Evolutionary conservation across 257 asterid genomes (phyloP), one percentile per base, ranked within the genome.

Genomic region (Jasminum sambac): DNA sequence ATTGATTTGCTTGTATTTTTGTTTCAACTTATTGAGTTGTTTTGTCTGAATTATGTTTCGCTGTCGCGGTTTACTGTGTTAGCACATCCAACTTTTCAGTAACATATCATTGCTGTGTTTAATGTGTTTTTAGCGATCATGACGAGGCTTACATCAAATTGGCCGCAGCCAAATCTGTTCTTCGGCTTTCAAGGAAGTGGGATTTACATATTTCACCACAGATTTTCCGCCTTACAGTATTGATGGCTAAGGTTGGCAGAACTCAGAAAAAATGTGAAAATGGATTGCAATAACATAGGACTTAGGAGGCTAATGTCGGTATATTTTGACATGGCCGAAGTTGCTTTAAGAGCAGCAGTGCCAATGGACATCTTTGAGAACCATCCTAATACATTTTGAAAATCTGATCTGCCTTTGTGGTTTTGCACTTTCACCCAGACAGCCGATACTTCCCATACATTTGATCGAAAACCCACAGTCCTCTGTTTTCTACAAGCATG

Each of bases 101-200:
- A 46, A 23, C 36, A 55, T 23, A 55, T 55, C 8, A 55, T 55
- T 19, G 39, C 55, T 30, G 26, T 66, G 21, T 74, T 36, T 75
- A 57, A 58, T 62, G 42, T 75, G 69, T 70, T 80, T 78, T 76
- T 87, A 87, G 96, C 77, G 85, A 83, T 80, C 77, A 65, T 57
- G 92, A 85, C 41, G 82, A 74, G 78, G 86, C 81, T 40, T 78
- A 75, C 73, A 84, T 90, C 67, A 80, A 82, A 79, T 84, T 88
- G 85, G 98, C 96, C 72, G 95, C 96, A 34, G 96, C 98, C 63
- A 92, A 90, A 82, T 81, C 96, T 12, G 85, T 92, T 71, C 89
- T 92, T 67, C 83, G 81, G 79, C 96, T 92, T 71, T 85, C 98
- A 74, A 88, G 90, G 81, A 92, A 86, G 81, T 92, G 98, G 98